These are phyloP conservation scores for Alternaria gaisen DNA, from an alignment of 2,329 filamentous ascomycete species.

Conservation along the genomic window DNA sequence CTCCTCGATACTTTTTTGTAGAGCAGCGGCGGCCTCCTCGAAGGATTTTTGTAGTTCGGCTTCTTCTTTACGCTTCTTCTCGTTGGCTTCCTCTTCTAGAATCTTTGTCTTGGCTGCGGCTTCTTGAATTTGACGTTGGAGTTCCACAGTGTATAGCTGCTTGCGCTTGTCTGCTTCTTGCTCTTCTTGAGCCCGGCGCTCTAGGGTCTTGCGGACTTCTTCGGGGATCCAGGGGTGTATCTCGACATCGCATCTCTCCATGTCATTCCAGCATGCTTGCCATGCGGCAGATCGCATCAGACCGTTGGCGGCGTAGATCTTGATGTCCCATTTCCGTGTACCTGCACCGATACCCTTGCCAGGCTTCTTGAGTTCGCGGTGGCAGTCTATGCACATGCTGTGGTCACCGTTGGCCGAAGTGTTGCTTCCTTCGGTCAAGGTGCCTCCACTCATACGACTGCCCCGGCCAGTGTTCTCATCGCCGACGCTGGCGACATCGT, in stretches of 20 bases:
- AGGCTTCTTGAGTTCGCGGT: constrained; percentile 48
- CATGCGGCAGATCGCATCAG: constrained; percentile 92
- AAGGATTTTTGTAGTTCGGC: constrained; percentile 37
- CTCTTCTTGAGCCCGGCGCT: constrained; percentile 59
- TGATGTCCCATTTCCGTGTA: constrained; percentile 75
- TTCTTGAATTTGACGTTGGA: constrained; percentile 44
- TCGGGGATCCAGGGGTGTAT: constrained; percentile 77
- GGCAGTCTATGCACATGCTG: constrained; percentile 61
- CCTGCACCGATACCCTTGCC: constrained; percentile 48
- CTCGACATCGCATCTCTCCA: constrained; percentile 98
- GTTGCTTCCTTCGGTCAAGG: constrained; percentile 44
- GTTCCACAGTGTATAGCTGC: constrained; percentile 40
- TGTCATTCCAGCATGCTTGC: constrained; percentile 94
- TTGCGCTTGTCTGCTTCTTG: constrained; percentile 41
- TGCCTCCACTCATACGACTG: constrained; percentile 49
- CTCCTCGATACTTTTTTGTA: constrained; percentile 38
- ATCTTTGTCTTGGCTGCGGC: constrained; percentile 42
- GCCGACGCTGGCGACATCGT: constrained; percentile 46
- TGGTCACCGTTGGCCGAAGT: constrained; percentile 36
- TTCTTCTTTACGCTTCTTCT: constrained; percentile 38
- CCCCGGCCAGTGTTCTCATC: constrained; percentile 44
- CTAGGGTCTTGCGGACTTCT: constrained; percentile 67
- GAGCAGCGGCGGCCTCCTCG: constrained; percentile 37
- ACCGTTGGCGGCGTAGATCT: constrained; percentile 93
- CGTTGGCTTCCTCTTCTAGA: constrained; percentile 37